Evolutionary conservation across 352 stramenopile genomes (phyloP).

Genomic region (Phytophthora macrochlamydospora): DNA sequence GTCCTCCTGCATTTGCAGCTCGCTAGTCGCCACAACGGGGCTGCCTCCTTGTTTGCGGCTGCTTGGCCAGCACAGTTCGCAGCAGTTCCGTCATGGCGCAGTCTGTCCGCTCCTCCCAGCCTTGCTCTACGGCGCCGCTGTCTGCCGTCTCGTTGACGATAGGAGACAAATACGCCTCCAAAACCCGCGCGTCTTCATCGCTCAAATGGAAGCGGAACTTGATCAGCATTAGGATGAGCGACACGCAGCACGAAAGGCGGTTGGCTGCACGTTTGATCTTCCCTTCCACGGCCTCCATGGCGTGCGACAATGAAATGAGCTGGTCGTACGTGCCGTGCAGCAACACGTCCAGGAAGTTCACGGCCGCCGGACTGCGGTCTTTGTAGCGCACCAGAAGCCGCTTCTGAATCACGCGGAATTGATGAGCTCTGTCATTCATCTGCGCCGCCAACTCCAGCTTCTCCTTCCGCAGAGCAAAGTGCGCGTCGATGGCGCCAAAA

Average conservation of each 20-base stretch:
- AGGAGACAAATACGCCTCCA: slow-evolving; percentile 75
- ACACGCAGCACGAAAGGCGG: slow-evolving; percentile 73
- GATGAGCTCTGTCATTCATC: slow-evolving; percentile 86
- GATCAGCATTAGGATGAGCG: slow-evolving; percentile 86
- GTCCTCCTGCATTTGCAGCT: slow-evolving; percentile 74
- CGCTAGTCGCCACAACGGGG: slow-evolving; percentile 27
- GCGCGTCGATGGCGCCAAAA: slow-evolving; percentile 89
- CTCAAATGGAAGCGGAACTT: slow-evolving; percentile 80
- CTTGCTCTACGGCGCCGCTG: slow-evolving; percentile 55
- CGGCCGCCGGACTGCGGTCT: slow-evolving; percentile 79
- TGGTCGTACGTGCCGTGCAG: slow-evolving; percentile 88
- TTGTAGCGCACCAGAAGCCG: slow-evolving; percentile 91
- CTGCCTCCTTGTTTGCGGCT: slow-evolving; percentile 48
- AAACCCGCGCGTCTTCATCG: slow-evolving; percentile 58
- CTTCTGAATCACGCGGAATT: slow-evolving; percentile 92
- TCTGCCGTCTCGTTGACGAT: slow-evolving; percentile 45
- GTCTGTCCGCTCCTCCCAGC: slow-evolving; percentile 91
- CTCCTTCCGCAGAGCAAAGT: slow-evolving; percentile 76
- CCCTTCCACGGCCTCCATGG: slow-evolving; percentile 65
- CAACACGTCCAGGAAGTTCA: slow-evolving; percentile 86
- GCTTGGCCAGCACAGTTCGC: slow-evolving; percentile 72
- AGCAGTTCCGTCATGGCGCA: slow-evolving; percentile 87
- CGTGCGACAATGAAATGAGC: slow-evolving; percentile 72
- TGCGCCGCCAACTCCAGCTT: slow-evolving; percentile 64
- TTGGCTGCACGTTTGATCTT: slow-evolving; percentile 63